phyloP scores from a whole-genome alignment of 140 eudicot species.

The Anethum foeniculum region DNA sequence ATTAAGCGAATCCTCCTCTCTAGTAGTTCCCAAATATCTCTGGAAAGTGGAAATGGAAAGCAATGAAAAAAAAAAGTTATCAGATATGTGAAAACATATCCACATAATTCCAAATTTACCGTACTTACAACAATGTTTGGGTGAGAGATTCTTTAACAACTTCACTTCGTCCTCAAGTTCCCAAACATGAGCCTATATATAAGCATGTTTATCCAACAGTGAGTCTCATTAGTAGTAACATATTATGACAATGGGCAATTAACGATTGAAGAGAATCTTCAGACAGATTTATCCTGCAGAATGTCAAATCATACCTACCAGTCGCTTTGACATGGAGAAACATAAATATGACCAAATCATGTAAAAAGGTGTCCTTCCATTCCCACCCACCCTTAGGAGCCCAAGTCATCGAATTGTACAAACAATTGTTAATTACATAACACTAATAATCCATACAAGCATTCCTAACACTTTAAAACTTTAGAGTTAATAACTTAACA shows the following conservation, averaged over 20 bases:
- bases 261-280: not conserved
- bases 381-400: not conserved
- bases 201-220: not conserved
- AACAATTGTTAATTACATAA: not conserved
- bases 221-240: not conserved
- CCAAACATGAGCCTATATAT: slow-evolving; percentile 63
- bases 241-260: not conserved
- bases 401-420: not conserved
- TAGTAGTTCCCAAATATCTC: slow-evolving; percentile 91
- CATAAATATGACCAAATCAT: not conserved
- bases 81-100: not conserved
- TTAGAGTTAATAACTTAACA: not conserved
- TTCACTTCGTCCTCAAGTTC: slow-evolving; percentile 98
- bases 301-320: not conserved
- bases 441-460: not conserved
- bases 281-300: not conserved
- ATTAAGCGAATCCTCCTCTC: slow-evolving; percentile 77
- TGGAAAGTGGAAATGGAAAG: no score
- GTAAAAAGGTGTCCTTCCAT: not conserved
- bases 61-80: slow-evolving; percentile 16
- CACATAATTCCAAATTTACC: not conserved
- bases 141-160: slow-evolving; percentile 87
- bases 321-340: not conserved
- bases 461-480: not conserved
- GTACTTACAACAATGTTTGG: slow-evolving; percentile 83